Conservation (phyloP, 176 grass and related monocot species). For the Oryza meyeriana region DNA sequence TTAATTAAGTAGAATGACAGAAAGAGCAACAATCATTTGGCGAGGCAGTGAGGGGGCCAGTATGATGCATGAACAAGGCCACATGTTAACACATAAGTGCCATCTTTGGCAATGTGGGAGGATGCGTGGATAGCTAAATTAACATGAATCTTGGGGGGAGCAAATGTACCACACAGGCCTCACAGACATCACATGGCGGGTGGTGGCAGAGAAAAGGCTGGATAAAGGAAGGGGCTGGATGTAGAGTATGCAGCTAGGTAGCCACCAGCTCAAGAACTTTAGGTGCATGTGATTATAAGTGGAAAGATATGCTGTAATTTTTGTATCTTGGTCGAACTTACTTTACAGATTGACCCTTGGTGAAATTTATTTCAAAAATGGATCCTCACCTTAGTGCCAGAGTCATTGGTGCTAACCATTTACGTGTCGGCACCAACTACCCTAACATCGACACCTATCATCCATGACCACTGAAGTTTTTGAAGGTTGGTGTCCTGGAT, state of each 20-base stretch:
- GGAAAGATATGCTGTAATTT: background rate
- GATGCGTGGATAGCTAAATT: slow-evolving; percentile 1
- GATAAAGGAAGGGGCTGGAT: background rate
- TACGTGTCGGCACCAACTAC: too few species aligned
- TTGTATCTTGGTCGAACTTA: too few species aligned
- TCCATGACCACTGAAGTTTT: too few species aligned
- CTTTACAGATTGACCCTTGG: too few species aligned
- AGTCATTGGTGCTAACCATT: too few species aligned
- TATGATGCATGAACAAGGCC: background rate
- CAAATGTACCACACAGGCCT: slow-evolving; percentile 33
- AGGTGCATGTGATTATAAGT: slow-evolving; percentile 37
- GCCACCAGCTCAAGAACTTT: slow-evolving; percentile 13
- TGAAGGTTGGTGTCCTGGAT: too few species aligned
- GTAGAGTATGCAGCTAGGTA: slow-evolving; percentile 15
- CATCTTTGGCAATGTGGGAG: slow-evolving; percentile 18
- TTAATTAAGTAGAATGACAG: background rate
- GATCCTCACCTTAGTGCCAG: too few species aligned
- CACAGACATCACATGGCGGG: slow-evolving; percentile 44
- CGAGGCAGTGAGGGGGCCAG: background rate
- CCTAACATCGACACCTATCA: too few species aligned
- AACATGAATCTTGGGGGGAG: slow-evolving; percentile 21
- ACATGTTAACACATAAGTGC: slow-evolving; percentile 34
- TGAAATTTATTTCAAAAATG: too few species aligned
- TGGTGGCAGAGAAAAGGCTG: slow-evolving; percentile 31
- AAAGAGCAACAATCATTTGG: slow-evolving; percentile 13